Percentiles rank a stretch among this genome's conserved stretches.
These are phyloP conservation scores for Hypoxylon sp. DNA, from an alignment of 2,329 filamentous ascomycete species.

Conservation along the genomic window DNA sequence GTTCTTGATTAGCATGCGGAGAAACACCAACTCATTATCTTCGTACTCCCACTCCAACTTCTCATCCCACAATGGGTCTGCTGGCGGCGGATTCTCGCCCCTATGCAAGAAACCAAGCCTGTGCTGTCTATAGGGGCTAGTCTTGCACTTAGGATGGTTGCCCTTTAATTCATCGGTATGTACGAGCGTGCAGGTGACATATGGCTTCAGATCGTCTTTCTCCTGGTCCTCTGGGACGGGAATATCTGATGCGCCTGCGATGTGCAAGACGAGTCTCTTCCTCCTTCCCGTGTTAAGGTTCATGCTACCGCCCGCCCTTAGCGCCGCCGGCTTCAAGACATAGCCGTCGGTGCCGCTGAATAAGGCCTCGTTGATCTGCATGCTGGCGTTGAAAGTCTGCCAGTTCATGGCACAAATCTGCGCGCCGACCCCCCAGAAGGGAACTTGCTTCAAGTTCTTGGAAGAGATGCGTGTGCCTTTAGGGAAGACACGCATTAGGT, in stretches of 20 bases:
- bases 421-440: slow-evolving; percentile 77
- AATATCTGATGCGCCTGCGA: slow-evolving; percentile 74
- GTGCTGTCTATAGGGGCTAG: slow-evolving; percentile 71
- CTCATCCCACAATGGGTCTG: slow-evolving; percentile 77
- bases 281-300: slow-evolving; percentile 62
- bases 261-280: slow-evolving; percentile 69
- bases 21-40: slow-evolving; percentile 75
- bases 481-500: slow-evolving; percentile 79
- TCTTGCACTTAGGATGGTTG: slow-evolving; percentile 73
- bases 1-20: slow-evolving; percentile 76
- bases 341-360: slow-evolving; percentile 77
- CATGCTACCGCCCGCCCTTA: slow-evolving; percentile 70
- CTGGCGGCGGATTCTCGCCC: slow-evolving; percentile 70
- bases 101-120: slow-evolving; percentile 70
- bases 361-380: slow-evolving; percentile 78
- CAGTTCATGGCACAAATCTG: slow-evolving; percentile 80
- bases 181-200: slow-evolving; percentile 75
- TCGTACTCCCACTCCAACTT: slow-evolving; percentile 77
- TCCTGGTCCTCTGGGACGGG: slow-evolving; percentile 68
- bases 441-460: slow-evolving; percentile 73
- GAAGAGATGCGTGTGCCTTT: slow-evolving; percentile 79
- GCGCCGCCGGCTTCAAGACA: slow-evolving; percentile 73
- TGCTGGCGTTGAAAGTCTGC: slow-evolving; percentile 76
- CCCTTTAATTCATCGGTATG: slow-evolving; percentile 68
- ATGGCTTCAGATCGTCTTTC: slow-evolving; percentile 71